phyloP scores from a whole-genome alignment of 2,329 filamentous ascomycete genomes.

The Phaeosphaeriaceae sp. region DNA sequence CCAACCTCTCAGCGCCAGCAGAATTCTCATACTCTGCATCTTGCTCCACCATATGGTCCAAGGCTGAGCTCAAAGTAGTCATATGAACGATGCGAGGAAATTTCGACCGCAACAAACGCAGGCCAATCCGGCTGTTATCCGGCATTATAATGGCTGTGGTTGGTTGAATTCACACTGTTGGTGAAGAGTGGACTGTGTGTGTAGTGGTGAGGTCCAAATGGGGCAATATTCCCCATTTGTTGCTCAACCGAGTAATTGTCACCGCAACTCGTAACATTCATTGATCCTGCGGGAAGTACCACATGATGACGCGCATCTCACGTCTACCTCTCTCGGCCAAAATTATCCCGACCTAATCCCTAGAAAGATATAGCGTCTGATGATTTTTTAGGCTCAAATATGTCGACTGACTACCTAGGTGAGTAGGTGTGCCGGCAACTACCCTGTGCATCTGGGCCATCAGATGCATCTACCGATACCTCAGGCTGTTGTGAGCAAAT shows the following conservation, averaged over 20 bases:
- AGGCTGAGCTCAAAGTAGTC: slow-evolving; percentile 17
- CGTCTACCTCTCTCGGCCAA: slow-evolving; percentile 25
- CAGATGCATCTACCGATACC: too few relatives aligned
- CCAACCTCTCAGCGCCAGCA: slow-evolving; percentile 29
- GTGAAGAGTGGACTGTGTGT: slow-evolving; percentile 18
- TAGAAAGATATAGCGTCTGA: slow-evolving; percentile 10
- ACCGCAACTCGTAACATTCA: slow-evolving; percentile 24
- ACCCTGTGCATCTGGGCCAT: too few relatives aligned
- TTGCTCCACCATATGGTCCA: slow-evolving; percentile 24
- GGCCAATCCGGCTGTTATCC: slow-evolving; percentile 7
- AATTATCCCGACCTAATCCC: slow-evolving; percentile 23
- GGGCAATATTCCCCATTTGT: slow-evolving; percentile 15
- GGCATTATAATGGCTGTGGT: slow-evolving; percentile 25
- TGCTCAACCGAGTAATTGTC: slow-evolving; percentile 34
- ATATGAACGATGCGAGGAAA: slow-evolving; percentile 30
- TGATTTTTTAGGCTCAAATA: slow-evolving; percentile 4
- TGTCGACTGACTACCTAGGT: too few relatives aligned
- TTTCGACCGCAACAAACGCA: slow-evolving; percentile 31
- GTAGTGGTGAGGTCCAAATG: slow-evolving; percentile 11
- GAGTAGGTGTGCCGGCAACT: slow-evolving; percentile 30
- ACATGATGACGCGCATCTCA: slow-evolving; percentile 28
- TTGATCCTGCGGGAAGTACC: slow-evolving; percentile 21
- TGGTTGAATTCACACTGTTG: slow-evolving; percentile 23
- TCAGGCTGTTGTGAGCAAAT: too few relatives aligned
- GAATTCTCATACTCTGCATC: slow-evolving; percentile 24